Conservation (phyloP, 805 yeast genomes). For the Kazachstania viticola region DNA sequence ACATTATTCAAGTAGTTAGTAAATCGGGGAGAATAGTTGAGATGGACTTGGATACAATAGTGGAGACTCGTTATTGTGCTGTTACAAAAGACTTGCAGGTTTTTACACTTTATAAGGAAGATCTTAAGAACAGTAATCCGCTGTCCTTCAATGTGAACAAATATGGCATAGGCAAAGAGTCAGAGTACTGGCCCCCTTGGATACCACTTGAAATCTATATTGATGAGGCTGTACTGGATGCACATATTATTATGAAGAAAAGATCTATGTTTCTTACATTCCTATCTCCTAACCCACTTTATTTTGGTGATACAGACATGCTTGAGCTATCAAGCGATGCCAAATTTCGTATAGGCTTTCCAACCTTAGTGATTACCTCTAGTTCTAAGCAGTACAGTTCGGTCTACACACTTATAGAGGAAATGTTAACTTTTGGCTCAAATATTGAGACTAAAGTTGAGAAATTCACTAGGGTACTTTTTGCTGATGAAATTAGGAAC, state of each 20-base stretch:
- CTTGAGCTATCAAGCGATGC: constrained; percentile 19
- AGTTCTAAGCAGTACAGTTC: constrained; percentile 47
- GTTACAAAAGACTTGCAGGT: constrained; percentile 44
- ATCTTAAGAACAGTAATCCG: constrained; percentile 22
- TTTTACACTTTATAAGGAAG: constrained; percentile 37
- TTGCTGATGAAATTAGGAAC: constrained; percentile 41
- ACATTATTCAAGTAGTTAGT: constrained; percentile 31
- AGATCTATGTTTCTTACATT: constrained; percentile 40
- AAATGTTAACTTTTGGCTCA: constrained; percentile 30
- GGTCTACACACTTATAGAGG: constrained; percentile 37
- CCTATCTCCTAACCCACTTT: constrained; percentile 42
- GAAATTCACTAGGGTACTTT: constrained; percentile 37
- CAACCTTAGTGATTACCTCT: constrained; percentile 40
- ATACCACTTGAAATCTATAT: constrained; percentile 53
- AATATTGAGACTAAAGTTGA: constrained; percentile 33
- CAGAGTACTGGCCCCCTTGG: constrained; percentile 52
- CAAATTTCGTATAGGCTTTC: constrained; percentile 27
- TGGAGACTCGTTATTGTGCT: constrained; percentile 48
- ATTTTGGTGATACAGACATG: constrained; percentile 26
- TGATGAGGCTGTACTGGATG: constrained; percentile 32
- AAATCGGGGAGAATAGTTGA: constrained; percentile 17
- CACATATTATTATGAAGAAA: constrained; percentile 38
- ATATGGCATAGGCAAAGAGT: constrained; percentile 19
- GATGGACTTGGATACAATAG: constrained; percentile 26
- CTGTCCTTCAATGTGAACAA: constrained; percentile 17